Conservation (phyloP, 108 stramenopile species). For the Asterionellopsis glacialis region DNA sequence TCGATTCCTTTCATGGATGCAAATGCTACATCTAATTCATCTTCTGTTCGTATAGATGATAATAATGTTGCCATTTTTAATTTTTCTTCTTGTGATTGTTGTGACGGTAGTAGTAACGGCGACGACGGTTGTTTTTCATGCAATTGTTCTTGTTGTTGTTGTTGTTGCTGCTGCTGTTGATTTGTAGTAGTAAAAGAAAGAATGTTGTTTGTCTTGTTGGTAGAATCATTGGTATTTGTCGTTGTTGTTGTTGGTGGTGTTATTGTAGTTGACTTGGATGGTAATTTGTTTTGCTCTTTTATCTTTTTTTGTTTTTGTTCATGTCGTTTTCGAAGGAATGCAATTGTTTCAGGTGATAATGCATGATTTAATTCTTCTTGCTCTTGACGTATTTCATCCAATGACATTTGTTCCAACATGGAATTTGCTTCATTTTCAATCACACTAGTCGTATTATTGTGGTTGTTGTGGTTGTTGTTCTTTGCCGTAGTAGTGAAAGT, state of each 20-base stretch:
- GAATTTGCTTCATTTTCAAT: conserved; percentile 32
- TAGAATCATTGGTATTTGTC: conserved; percentile 11
- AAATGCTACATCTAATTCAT: conserved; percentile 75
- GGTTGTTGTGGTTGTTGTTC: conserved; percentile 3
- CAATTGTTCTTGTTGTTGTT: neutral
- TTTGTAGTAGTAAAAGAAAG: too few relatives aligned
- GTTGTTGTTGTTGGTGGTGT: conserved; percentile 10
- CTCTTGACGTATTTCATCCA: conserved; percentile 50
- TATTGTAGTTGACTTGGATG: conserved; percentile 4
- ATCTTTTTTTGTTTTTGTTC: neutral
- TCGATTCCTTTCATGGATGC: conserved; percentile 27
- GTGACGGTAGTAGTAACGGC: too few relatives aligned
- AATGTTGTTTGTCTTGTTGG: neutral
- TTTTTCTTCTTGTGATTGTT: conserved; percentile 41
- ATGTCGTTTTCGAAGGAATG: conserved; percentile 50
- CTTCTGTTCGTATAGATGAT: conserved; percentile 57
- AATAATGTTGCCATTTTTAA: conserved; percentile 52
- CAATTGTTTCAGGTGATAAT: conserved; percentile 61
- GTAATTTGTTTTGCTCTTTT: neutral
- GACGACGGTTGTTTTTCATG: neutral
- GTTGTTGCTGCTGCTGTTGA: too few relatives aligned
- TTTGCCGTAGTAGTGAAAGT: neutral
- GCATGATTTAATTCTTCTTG: conserved; percentile 51
- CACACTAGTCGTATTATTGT: neutral
- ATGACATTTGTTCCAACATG: conserved; percentile 66